Evolutionary conservation across 2,329 filamentous ascomycete species (phyloP), one percentile per base, ranked within the genome.

Genomic region (Ascosphaera apis): DNA sequence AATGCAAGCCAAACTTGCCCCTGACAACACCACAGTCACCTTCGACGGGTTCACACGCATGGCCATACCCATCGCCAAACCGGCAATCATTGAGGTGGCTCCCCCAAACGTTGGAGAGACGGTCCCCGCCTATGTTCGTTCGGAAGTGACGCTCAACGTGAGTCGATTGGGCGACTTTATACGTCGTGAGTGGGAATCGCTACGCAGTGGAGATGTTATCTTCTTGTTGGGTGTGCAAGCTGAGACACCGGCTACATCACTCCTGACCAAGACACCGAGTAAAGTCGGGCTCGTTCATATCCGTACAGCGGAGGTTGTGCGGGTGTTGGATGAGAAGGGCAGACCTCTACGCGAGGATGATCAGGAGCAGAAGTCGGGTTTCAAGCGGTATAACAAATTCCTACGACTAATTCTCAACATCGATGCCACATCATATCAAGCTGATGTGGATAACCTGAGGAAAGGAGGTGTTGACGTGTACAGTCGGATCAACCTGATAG

Each of bases 1-100:
- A 33, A 58, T 98, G 40, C 72, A 76, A 43, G 84, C 86, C 2
- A 70, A 74, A 43, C 50, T 60, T 15, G 66, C 64, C 39, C 66
- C 66, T 30, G 62, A 69, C 27, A 77, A 75, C n/a, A 69, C 72
- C 42, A 75, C 68, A 28, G 57, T 64, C 0, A 63, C 60, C 3
- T 95, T 95, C 49, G 65, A 76, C 9, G 86, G 88, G 0, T 83
- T 80, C 46, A 91, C 86, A 2, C 82, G 73, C 47, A 92, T 95
- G 84, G 84, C 83, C 2, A 63, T 95, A 36, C 76, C 81, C 1
- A 88, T 93, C 40, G 66, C 71, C 13, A 88, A 81, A 47, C 80
- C 83, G 42, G 76, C 81, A 11, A 80, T 98, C 34, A 64, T 93
- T 19, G 84, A 98, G 48, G 76, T 86, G 16, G 71, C 76, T 2